These are phyloP conservation scores for Sparassis latifolia DNA, from an alignment of 1,284 basidiomycete species.

Conservation along the genomic window DNA sequence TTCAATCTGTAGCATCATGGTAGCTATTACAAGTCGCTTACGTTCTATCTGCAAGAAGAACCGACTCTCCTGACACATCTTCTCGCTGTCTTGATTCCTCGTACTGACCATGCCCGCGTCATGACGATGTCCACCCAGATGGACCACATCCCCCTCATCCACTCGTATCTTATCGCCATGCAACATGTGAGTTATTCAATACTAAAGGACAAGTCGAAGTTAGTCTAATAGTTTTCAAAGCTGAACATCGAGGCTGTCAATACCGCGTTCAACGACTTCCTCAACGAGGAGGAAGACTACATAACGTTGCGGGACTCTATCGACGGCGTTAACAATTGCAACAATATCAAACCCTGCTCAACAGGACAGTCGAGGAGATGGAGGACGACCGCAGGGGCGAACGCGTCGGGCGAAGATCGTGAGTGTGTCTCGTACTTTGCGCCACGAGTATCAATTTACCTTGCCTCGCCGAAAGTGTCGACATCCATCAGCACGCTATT, in stretches of 20 bases:
- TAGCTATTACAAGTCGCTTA: conserved; percentile 78
- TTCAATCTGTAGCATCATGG: neutral
- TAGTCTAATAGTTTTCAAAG: conserved; percentile 30
- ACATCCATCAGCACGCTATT: no score
- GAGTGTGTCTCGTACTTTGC: no score
- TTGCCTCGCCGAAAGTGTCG: no score
- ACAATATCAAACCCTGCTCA: conserved; percentile 59
- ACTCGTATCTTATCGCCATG: conserved; percentile 93
- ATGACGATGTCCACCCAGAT: conserved; percentile 94
- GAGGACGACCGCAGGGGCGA: no score
- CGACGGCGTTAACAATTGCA: conserved; percentile 97
- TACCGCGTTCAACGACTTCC: conserved; percentile 92
- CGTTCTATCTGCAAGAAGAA: conserved; percentile 30
- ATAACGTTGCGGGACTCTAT: conserved; percentile 94
- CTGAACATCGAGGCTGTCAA: conserved; percentile 98
- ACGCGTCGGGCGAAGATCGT: no score
- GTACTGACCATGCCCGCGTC: conserved; percentile 92
- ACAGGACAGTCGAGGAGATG: no score
- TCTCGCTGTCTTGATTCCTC: conserved; percentile 84
- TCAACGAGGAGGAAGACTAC: conserved; percentile 99
- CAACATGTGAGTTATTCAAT: conserved; percentile 67
- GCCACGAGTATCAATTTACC: no score
- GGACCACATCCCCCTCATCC: conserved; percentile 93
- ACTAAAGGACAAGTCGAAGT: neutral
- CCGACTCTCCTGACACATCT: conserved; percentile 92